phyloP scores from a whole-genome alignment of 352 stramenopile genomes.

The Phytopythium sindhum region DNA sequence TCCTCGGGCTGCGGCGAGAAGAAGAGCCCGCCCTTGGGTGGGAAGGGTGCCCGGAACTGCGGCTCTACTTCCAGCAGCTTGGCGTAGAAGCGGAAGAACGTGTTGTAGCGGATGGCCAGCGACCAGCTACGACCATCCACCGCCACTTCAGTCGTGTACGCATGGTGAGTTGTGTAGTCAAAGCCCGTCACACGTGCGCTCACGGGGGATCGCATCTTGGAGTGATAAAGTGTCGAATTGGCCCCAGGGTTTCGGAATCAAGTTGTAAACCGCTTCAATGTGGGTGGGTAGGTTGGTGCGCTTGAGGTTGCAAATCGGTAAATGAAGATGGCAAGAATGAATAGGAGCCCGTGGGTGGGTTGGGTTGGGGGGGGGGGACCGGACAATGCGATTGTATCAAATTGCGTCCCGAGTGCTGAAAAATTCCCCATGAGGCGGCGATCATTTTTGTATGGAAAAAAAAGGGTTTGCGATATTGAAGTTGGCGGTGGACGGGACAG shows the following conservation, averaged over 20 bases:
- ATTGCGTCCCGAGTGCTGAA: neutral
- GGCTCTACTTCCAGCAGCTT: constrained; percentile 42
- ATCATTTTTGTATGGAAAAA: neutral
- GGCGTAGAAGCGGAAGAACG: constrained; percentile 57
- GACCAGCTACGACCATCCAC: constrained; percentile 39
- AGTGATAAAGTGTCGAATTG: neutral
- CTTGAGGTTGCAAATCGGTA: neutral
- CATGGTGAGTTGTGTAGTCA: constrained; percentile 30
- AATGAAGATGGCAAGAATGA: neutral
- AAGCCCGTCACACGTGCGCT: constrained; percentile 45
- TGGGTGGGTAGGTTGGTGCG: neutral
- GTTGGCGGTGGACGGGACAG: constrained; percentile 6
- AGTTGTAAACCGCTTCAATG: neutral
- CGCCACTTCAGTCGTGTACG: constrained; percentile 48
- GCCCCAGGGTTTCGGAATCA: neutral
- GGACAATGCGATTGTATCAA: neutral
- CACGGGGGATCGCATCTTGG: constrained; percentile 9
- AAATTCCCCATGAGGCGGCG: neutral
- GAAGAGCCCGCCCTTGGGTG: constrained; percentile 59
- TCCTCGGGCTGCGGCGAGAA: constrained; percentile 51
- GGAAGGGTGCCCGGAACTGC: constrained; percentile 57
- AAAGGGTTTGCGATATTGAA: constrained; percentile 8
- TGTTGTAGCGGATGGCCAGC: constrained; percentile 59
- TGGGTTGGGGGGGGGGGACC: too few relatives aligned
- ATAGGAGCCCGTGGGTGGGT: neutral